Conservation (phyloP, 2,329 filamentous ascomycete genomes). For the Colletotrichum eleusines region DNA sequence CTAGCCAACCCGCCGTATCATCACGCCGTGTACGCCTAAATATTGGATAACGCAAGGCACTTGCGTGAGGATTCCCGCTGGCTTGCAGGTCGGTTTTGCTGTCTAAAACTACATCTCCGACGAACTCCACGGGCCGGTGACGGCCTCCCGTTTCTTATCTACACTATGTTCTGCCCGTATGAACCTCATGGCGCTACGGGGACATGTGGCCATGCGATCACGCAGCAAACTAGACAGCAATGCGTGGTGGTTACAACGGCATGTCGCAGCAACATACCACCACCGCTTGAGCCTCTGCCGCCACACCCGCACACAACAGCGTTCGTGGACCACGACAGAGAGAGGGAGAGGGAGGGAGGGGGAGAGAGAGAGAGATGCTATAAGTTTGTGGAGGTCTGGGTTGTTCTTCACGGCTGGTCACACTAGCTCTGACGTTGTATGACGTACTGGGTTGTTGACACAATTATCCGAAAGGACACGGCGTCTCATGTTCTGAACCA, state of each 20-base stretch:
- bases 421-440: background rate
- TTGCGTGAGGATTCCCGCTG: background rate
- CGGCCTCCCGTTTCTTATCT: background rate
- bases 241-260: background rate
- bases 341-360: too few species aligned
- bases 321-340: background rate
- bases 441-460: background rate
- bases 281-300: background rate
- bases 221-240: background rate
- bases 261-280: background rate
- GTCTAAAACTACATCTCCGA: background rate
- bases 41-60: conserved; percentile 2
- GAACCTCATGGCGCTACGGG: background rate
- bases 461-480: background rate
- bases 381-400: background rate
- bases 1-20: background rate
- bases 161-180: background rate
- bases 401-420: conserved; percentile 10
- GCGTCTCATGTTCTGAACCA: background rate
- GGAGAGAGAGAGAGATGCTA: background rate
- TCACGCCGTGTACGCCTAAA: background rate
- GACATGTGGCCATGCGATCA: background rate
- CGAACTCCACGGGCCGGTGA: background rate
- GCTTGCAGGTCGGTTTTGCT: background rate
- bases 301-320: background rate